These are phyloP conservation scores for Bipolaris victoriae DNA, from an alignment of 2,329 filamentous ascomycete genomes.

Conservation along the genomic window DNA sequence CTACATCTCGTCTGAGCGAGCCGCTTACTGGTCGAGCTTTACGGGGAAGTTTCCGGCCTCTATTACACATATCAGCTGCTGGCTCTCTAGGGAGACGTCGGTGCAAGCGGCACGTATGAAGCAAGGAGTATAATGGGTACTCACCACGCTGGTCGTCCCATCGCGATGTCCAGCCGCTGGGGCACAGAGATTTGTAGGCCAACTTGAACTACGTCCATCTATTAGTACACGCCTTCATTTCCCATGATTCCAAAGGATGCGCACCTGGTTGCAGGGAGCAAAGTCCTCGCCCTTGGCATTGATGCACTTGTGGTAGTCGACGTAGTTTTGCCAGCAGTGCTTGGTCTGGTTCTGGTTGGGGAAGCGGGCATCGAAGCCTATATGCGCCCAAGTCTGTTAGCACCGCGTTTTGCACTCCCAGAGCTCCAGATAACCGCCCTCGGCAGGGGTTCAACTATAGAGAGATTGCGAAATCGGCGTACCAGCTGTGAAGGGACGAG, in stretches of 20 bases:
- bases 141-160: slow-evolving; percentile 98
- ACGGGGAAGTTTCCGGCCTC: slow-evolving; percentile 46
- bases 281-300: slow-evolving; percentile 98
- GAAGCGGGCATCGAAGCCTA: slow-evolving; percentile 98
- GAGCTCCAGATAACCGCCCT: slow-evolving; percentile 1
- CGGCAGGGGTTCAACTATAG: slow-evolving; percentile 12
- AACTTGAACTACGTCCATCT: slow-evolving; percentile 77
- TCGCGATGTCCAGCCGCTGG: slow-evolving; percentile 87
- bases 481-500: slow-evolving; percentile 47
- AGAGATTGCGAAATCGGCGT: slow-evolving; percentile 33
- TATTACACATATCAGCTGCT: slow-evolving; percentile 19
- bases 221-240: slow-evolving; percentile 15
- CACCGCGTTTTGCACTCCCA: slow-evolving; percentile 14
- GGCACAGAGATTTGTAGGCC: slow-evolving; percentile 96
- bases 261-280: slow-evolving; percentile 93
- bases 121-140: slow-evolving; percentile 36
- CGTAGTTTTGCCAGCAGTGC: slow-evolving; percentile 99
- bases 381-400: slow-evolving; percentile 31
- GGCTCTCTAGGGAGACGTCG: not conserved
- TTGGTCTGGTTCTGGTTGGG: slow-evolving; percentile 98
- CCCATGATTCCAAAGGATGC: not conserved
- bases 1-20: slow-evolving; percentile 18
- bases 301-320: slow-evolving; percentile 99
- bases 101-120: not conserved
- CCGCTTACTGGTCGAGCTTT: slow-evolving; percentile 46